phyloP scores from a whole-genome alignment of 345 rosid genomes.

The Lepidium didymum region DNA sequence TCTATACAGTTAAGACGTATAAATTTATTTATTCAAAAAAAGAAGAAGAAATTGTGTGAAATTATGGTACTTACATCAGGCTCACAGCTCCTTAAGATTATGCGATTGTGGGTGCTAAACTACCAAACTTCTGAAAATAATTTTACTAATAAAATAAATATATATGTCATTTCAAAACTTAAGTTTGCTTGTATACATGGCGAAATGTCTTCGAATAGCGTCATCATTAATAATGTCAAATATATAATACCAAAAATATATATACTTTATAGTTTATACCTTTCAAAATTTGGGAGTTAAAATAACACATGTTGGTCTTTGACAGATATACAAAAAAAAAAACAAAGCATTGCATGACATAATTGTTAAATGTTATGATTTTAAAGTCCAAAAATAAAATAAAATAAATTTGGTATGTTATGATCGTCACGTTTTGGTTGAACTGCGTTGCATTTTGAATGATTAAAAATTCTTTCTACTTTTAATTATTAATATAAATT shows the following conservation, averaged over 20 bases:
- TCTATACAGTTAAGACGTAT: no score
- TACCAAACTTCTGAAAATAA: constrained; percentile 2
- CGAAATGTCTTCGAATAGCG: constrained; percentile 3
- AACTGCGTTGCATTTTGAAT: constrained; percentile 11
- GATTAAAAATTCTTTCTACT: constrained; percentile 11
- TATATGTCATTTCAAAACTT: background rate
- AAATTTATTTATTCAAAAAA: no score
- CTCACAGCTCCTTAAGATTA: no score
- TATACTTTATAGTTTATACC: background rate
- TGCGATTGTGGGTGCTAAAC: background rate
- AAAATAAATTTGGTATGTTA: background rate
- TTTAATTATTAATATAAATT: background rate
- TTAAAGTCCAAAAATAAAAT: background rate
- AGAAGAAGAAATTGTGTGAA: no score
- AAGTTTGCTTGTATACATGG: constrained; percentile 26
- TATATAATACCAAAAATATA: background rate
- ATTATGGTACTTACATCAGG: no score
- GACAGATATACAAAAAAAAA: constrained; percentile 17
- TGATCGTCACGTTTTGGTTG: constrained; percentile 29
- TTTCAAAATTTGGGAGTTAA: constrained; percentile 1
- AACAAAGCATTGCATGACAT: constrained; percentile 3
- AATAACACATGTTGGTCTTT: constrained; percentile 22
- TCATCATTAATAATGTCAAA: constrained; percentile 3
- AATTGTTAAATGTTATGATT: constrained; percentile 4
- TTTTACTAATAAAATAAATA: background rate